A percentile compares a stretch with the other conserved stretches of the same genome.
Evolutionary conservation across 2,329 filamentous ascomycete genomes (phyloP).

Genomic region (Coleophoma cylindrospora): DNA sequence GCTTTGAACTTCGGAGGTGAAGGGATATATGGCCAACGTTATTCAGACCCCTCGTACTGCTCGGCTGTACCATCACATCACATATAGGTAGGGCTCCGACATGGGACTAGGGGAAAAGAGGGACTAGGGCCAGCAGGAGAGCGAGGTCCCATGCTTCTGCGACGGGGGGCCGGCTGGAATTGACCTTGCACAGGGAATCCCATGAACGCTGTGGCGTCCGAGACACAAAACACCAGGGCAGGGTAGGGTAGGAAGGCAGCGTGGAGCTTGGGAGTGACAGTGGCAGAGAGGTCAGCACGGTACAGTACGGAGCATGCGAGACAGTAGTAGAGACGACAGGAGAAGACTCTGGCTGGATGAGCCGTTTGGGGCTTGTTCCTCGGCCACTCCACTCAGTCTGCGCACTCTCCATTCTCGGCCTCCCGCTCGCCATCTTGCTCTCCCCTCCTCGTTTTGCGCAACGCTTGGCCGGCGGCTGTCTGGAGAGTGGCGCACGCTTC

Average conservation of each 20-base stretch:
- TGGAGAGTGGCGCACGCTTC: no score
- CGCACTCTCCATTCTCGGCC: no score
- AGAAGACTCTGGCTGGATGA: not conserved
- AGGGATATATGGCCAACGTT: not conserved
- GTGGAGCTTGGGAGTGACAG: no score
- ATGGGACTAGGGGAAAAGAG: not conserved
- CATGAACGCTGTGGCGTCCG: constrained; percentile 18
- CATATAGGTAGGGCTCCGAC: not conserved
- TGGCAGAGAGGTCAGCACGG: no score
- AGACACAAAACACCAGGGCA: constrained; percentile 9
- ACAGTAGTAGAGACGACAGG: not conserved
- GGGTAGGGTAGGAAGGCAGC: not conserved
- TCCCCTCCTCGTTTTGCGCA: no score
- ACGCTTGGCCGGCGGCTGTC: no score
- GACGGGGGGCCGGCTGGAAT: not conserved
- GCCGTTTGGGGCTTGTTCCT: no score
- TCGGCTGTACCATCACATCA: not conserved
- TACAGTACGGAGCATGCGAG: no score
- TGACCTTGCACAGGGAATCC: not conserved
- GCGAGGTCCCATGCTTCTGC: not conserved
- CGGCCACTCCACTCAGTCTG: no score
- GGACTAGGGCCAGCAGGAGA: not conserved
- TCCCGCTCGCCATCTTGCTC: no score
- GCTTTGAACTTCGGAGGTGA: not conserved
- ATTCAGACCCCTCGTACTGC: no score